A percentile compares a stretch with the other conserved stretches of the same genome.
These are phyloP conservation scores for Trichoderma lentiforme DNA, from an alignment of 2,329 filamentous ascomycete species.

Conservation along the genomic window DNA sequence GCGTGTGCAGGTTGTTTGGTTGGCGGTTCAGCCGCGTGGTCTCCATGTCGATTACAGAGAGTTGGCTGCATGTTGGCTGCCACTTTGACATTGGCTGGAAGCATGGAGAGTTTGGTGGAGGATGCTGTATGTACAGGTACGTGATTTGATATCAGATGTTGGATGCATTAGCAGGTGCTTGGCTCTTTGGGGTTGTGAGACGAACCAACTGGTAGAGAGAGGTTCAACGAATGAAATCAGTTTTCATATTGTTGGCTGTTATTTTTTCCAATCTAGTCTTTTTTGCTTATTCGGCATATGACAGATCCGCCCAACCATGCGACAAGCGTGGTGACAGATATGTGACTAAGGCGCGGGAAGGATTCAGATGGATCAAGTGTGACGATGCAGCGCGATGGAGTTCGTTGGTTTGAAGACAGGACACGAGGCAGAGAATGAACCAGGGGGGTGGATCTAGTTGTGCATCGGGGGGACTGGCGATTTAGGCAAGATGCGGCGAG, in stretches of 20 bases:
- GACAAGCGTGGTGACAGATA: not conserved
- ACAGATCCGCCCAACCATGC: not conserved
- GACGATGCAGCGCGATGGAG: not conserved
- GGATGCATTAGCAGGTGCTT: not conserved
- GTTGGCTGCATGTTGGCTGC: not conserved
- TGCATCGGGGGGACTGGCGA: not conserved
- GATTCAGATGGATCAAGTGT: not conserved
- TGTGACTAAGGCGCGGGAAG: not conserved
- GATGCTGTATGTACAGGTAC: not conserved
- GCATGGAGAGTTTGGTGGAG: not conserved
- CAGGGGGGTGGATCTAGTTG: not conserved
- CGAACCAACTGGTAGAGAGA: not conserved
- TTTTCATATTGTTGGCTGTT: not conserved
- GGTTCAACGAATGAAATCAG: not conserved
- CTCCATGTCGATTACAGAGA: not conserved
- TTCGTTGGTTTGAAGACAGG: not conserved
- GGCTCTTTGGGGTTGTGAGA: not conserved
- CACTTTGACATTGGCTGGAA: not conserved
- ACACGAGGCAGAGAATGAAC: not conserved
- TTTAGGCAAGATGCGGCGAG: not conserved
- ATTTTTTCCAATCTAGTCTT: not conserved
- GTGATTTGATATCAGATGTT: not conserved
- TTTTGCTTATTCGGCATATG: not conserved
- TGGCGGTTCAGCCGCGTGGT: too few relatives aligned
- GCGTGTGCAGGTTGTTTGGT: too few relatives aligned